These are phyloP conservation scores for Nitzschia inconspicua DNA, from an alignment of 108 stramenopile genomes.

Conservation along the genomic window DNA sequence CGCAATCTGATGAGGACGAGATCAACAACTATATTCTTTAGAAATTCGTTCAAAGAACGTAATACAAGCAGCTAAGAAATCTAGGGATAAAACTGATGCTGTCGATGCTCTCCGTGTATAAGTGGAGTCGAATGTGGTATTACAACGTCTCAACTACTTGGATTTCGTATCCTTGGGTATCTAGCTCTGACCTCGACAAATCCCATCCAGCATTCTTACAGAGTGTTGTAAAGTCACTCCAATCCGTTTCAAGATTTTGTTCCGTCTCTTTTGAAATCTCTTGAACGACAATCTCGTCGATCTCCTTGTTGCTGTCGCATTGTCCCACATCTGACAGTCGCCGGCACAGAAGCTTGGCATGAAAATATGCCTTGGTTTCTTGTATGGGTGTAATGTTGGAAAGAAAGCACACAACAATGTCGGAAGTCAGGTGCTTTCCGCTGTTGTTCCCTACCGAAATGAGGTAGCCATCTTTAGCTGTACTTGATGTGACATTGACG, in stretches of 20 bases:
- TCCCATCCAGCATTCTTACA: constrained; percentile 41
- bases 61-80: too few species aligned
- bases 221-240: constrained; percentile 19
- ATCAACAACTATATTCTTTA: too few species aligned
- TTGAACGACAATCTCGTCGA: background rate
- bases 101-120: too few species aligned
- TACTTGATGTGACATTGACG: constrained; percentile 6
- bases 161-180: constrained; percentile 36
- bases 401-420: constrained; percentile 45
- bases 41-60: too few species aligned
- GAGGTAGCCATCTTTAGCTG: constrained; percentile 27
- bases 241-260: constrained; percentile 7
- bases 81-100: too few species aligned
- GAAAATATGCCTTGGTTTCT: constrained; percentile 66
- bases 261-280: constrained; percentile 6
- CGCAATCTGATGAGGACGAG: too few species aligned
- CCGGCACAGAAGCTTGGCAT: constrained; percentile 38
- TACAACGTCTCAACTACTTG: too few species aligned
- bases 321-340: constrained; percentile 4
- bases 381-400: constrained; percentile 34
- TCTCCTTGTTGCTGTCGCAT: background rate
- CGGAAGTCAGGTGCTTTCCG: constrained; percentile 1
- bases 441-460: constrained; percentile 14
- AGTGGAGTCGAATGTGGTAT: too few species aligned
- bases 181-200: constrained; percentile 29